Evolutionary conservation across 306 rosid species (phyloP).

Genomic region (Fragaria iinumae): DNA sequence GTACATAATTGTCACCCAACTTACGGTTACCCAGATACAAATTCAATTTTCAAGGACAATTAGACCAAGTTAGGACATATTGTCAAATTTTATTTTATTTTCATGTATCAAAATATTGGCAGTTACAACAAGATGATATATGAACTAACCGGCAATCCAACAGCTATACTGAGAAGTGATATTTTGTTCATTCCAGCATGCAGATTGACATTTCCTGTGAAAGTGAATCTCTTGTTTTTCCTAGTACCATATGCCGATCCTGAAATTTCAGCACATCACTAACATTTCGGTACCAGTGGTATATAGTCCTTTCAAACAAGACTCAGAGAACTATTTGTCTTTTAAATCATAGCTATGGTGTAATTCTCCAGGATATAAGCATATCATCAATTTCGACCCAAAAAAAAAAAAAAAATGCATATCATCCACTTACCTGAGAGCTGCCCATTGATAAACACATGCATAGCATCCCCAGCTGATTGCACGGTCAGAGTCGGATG

Average conservation of each 20-base stretch:
- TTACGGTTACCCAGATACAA: not conserved
- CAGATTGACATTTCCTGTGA: conserved; percentile 32
- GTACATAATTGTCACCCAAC: not conserved
- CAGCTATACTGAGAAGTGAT: conserved; percentile 45
- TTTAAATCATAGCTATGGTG: not conserved
- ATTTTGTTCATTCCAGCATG: conserved; percentile 43
- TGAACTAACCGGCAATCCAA: conserved; percentile 45
- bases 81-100: not conserved
- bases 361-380: not conserved
- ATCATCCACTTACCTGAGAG: conserved; percentile 46
- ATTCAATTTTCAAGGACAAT: not conserved
- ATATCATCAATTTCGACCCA: not conserved
- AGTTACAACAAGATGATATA: not conserved
- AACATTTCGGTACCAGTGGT: not conserved
- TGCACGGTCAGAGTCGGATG: conserved; percentile 57
- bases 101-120: not conserved
- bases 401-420: not conserved
- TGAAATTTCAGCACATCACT: conserved; percentile 21
- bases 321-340: not conserved
- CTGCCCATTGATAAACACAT: conserved; percentile 75
- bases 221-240: conserved; percentile 57
- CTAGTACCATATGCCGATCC: conserved; percentile 69
- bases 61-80: not conserved
- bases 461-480: conserved; percentile 76
- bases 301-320: not conserved